Conservation (phyloP, 2,329 filamentous ascomycete genomes). For the Colletotrichum chlorophyti region DNA sequence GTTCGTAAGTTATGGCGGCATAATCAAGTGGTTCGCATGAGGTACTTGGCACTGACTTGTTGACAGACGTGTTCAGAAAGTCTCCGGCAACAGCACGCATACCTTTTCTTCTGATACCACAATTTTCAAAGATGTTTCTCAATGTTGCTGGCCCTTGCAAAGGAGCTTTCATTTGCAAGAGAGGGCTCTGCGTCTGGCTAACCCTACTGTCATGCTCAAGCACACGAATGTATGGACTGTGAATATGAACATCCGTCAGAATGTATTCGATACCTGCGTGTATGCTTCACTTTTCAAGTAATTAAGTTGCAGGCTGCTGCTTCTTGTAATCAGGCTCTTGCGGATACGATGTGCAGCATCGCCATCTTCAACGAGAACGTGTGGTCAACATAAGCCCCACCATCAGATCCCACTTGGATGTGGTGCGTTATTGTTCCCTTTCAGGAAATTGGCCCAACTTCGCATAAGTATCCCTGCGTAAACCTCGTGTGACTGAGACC, state of each 20-base stretch:
- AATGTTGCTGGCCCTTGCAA: too few species aligned
- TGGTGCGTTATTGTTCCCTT: not conserved
- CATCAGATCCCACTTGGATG: not conserved
- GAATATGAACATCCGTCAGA: too few species aligned
- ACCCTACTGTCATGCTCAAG: too few species aligned
- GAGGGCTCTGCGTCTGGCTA: too few species aligned
- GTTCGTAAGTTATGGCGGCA: slow-evolving; percentile 37
- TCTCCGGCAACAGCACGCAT: slow-evolving; percentile 23
- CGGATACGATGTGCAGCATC: too few species aligned
- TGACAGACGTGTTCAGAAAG: slow-evolving; percentile 18
- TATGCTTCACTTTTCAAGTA: too few species aligned
- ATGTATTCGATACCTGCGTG: too few species aligned
- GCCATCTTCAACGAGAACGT: too few species aligned
- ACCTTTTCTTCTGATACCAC: slow-evolving; percentile 25
- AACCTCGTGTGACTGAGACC: not conserved
- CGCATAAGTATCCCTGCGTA: not conserved
- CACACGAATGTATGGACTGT: too few species aligned
- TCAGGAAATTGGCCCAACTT: slow-evolving; percentile 3
- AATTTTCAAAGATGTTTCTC: not conserved
- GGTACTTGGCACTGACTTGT: not conserved
- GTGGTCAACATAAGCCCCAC: not conserved
- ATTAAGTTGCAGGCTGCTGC: too few species aligned
- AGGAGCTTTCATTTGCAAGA: too few species aligned
- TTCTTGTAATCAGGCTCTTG: too few species aligned
- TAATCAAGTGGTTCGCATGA: not conserved